Percentiles rank a stretch among this genome's conserved stretches.
Evolutionary conservation across 1,284 basidiomycete genomes (phyloP).

Genomic region (Rhizopogon hawkerae): DNA sequence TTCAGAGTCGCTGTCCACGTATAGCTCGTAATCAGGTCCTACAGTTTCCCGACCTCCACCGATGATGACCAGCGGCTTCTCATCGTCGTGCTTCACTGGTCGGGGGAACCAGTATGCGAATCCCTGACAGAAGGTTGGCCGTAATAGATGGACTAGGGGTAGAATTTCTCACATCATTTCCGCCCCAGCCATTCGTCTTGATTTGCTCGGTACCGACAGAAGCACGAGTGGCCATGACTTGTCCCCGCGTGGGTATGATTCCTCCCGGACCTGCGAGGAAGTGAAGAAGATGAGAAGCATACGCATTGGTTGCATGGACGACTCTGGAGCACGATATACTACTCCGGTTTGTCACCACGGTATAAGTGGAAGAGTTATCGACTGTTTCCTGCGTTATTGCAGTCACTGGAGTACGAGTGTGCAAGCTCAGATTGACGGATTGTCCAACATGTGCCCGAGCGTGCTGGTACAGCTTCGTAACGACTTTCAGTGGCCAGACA

Average conservation of each 20-base stretch:
- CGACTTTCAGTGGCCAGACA: conserved; percentile 71
- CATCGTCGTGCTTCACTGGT: conserved; percentile 31
- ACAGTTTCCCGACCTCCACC: conserved; percentile 59
- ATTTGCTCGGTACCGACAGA: conserved; percentile 30
- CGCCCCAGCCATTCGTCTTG: conserved; percentile 35
- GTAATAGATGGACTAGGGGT: no score
- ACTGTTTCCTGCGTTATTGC: conserved; percentile 26
- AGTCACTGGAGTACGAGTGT: conserved; percentile 64
- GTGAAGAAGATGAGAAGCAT: conserved; percentile 58
- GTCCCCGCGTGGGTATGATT: conserved; percentile 69
- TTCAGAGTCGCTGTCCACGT: conserved; percentile 53
- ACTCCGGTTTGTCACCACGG: conserved; percentile 53
- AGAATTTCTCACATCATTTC: conserved; percentile 31
- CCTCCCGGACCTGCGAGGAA: conserved; percentile 40
- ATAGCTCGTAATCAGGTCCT: conserved; percentile 38
- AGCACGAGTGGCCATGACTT: conserved; percentile 59
- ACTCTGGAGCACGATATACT: conserved; percentile 47
- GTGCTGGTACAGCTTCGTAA: conserved; percentile 51
- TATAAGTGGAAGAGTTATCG: conserved; percentile 33
- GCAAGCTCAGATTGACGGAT: conserved; percentile 41
- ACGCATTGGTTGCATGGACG: conserved; percentile 76
- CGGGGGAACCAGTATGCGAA: conserved; percentile 80
- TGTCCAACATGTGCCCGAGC: conserved; percentile 23
- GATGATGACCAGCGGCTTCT: conserved; percentile 56
- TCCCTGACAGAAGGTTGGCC: conserved; percentile 20